Conservation (phyloP, 1,284 basidiomycete genomes). For the Rhodotorula sp. region DNA sequence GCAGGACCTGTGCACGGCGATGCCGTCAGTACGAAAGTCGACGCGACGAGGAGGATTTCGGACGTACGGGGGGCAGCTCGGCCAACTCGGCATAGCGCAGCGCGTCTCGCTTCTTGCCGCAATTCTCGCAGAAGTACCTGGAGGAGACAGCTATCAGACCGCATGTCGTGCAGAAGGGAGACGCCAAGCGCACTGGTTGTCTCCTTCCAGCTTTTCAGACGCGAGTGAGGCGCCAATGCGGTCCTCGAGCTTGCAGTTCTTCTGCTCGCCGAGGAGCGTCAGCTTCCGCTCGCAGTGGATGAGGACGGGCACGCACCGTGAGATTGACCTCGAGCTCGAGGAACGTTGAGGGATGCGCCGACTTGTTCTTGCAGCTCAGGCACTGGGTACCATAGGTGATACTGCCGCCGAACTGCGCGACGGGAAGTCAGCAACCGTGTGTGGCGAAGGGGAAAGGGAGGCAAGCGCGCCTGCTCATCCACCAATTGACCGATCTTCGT, state of each 20-base stretch:
- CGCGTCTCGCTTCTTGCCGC: constrained; percentile 69
- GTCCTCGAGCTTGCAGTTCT: constrained; percentile 58
- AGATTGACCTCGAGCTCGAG: constrained; percentile 82
- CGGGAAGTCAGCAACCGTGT: neutral
- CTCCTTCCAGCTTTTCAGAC: constrained; percentile 69
- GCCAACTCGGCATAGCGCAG: constrained; percentile 67
- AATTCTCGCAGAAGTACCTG: constrained; percentile 74
- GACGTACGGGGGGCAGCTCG: constrained; percentile 67
- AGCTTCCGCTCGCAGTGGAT: too few species aligned
- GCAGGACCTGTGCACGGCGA: constrained; percentile 54
- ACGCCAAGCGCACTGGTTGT: constrained; percentile 62
- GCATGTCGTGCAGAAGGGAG: too few species aligned
- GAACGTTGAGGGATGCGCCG: constrained; percentile 65
- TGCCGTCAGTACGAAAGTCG: neutral
- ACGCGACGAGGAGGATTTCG: neutral
- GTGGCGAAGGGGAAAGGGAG: neutral
- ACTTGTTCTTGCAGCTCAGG: constrained; percentile 62
- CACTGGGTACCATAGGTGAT: constrained; percentile 76
- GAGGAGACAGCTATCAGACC: too few species aligned
- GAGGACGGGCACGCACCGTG: constrained; percentile 54
- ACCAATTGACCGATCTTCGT: constrained; percentile 14
- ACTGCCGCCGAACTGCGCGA: constrained; percentile 73
- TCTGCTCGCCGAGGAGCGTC: neutral
- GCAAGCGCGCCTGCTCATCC: constrained; percentile 6
- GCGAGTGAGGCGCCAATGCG: constrained; percentile 62